phyloP scores from a whole-genome alignment of 176 grass and related monocot genomes.

The Stipa capillata region DNA sequence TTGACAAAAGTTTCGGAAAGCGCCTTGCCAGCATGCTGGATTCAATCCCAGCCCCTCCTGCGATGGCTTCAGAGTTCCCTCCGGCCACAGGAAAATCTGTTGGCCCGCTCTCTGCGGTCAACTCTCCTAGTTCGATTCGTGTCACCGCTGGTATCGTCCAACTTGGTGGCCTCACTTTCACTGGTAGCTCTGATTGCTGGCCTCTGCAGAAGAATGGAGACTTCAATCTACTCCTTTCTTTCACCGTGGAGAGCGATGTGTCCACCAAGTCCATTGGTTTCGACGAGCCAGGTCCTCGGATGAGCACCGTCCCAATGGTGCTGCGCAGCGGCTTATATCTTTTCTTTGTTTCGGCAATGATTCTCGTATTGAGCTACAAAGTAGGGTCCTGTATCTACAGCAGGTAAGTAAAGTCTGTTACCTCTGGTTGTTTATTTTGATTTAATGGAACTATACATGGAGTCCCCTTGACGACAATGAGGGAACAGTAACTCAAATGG shows the following conservation, averaged over 20 bases:
- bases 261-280: slow-evolving; percentile 25
- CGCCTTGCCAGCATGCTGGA: slow-evolving; percentile 52
- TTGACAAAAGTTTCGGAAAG: slow-evolving; percentile 50
- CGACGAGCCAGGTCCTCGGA: slow-evolving; percentile 12
- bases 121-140: slow-evolving; percentile 37
- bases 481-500: neutral
- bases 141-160: slow-evolving; percentile 65
- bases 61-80: slow-evolving; percentile 57
- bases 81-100: slow-evolving; percentile 38
- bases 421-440: neutral
- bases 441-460: neutral
- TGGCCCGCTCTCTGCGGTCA: slow-evolving; percentile 2
- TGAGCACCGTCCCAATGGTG: slow-evolving; percentile 26
- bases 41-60: slow-evolving; percentile 55
- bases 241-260: slow-evolving; percentile 12
- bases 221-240: slow-evolving; percentile 44
- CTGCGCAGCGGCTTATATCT: slow-evolving; percentile 59
- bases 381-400: slow-evolving; percentile 61
- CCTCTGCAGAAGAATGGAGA: slow-evolving; percentile 53
- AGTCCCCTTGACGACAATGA: neutral
- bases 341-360: slow-evolving; percentile 56
- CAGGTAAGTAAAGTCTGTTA: slow-evolving; percentile 33
- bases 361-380: slow-evolving; percentile 73
- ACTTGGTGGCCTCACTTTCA: slow-evolving; percentile 25
- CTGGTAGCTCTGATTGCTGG: neutral